These are phyloP conservation scores for Globisporangium spiculum DNA, from an alignment of 352 stramenopile species.

Conservation along the genomic window DNA sequence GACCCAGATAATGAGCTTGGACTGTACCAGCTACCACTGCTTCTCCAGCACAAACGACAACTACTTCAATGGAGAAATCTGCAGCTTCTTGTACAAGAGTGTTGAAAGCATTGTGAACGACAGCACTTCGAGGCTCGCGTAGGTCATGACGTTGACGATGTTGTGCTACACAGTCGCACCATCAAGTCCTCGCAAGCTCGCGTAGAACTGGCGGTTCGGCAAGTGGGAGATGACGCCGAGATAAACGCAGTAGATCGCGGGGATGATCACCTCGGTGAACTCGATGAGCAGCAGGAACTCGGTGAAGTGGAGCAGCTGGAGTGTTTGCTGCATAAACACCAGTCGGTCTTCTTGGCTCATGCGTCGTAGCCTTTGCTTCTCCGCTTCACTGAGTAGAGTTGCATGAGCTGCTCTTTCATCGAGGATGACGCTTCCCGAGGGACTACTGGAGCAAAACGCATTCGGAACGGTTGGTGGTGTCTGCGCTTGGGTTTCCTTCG, in stretches of 20 bases:
- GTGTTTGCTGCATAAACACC: background rate
- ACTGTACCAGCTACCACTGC: conserved; percentile 24
- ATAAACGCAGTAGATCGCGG: conserved; percentile 14
- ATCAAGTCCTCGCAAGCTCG: background rate
- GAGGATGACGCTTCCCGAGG: too few species aligned
- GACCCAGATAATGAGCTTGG: conserved; percentile 27
- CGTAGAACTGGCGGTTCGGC: conserved; percentile 11
- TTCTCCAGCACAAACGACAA: conserved; percentile 28
- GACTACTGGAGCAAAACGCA: too few species aligned
- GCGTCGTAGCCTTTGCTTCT: too few species aligned
- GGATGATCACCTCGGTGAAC: conserved; percentile 21
- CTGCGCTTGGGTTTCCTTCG: too few species aligned
- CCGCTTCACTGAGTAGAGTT: too few species aligned
- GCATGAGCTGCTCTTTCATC: too few species aligned
- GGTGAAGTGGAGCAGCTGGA: conserved; percentile 12
- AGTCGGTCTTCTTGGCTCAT: background rate
- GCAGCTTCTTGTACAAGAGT: conserved; percentile 12
- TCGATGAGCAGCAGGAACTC: conserved; percentile 20
- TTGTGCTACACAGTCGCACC: background rate
- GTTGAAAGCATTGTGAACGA: conserved; percentile 18
- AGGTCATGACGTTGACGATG: conserved; percentile 17
- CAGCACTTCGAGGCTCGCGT: conserved; percentile 22
- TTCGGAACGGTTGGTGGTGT: too few species aligned
- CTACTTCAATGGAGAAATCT: conserved; percentile 14
- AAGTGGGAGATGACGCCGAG: conserved; percentile 1